Conservation (phyloP, 805 yeast species). For the Sugiyamaella smithiae region DNA sequence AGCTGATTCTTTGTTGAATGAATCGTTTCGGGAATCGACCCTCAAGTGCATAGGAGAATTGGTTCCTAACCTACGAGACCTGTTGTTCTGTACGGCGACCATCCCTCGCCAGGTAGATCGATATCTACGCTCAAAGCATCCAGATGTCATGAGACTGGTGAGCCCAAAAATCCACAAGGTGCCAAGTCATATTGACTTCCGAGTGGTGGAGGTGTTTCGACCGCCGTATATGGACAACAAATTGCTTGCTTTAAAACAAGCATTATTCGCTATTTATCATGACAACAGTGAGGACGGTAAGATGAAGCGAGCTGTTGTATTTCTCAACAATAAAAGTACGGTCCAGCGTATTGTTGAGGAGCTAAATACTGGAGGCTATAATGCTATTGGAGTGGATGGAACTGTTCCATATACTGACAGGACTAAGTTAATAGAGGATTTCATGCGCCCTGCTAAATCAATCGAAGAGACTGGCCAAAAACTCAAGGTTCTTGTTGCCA, state of each 20-base stretch:
- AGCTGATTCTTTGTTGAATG: conserved; percentile 89
- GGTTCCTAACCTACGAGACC: conserved; percentile 54
- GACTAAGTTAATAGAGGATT: conserved; percentile 52
- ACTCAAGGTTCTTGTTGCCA: conserved; percentile 73
- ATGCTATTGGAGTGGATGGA: conserved; percentile 66
- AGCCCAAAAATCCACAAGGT: conserved; percentile 82
- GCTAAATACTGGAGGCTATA: conserved; percentile 53
- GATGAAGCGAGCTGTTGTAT: conserved; percentile 78
- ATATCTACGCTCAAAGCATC: conserved; percentile 58
- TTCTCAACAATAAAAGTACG: conserved; percentile 71
- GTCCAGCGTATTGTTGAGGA: conserved; percentile 57
- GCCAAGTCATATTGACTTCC: conserved; percentile 71
- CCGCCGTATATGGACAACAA: conserved; percentile 84
- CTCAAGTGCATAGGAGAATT: conserved; percentile 45
- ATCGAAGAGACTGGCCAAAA: conserved; percentile 26
- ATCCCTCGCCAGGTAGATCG: conserved; percentile 75
- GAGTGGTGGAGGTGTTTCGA: conserved; percentile 69
- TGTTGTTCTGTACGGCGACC: conserved; percentile 86
- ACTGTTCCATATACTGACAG: conserved; percentile 62
- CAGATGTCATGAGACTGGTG: conserved; percentile 60
- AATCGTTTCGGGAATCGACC: conserved; percentile 69
- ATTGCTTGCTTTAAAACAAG: conserved; percentile 81
- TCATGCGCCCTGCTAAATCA: conserved; percentile 44
- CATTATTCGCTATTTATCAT: conserved; percentile 75
- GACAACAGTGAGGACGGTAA: conserved; percentile 77